phyloP scores from a whole-genome alignment of 768 basidiomycete genomes.

The Mycena capillaripes region DNA sequence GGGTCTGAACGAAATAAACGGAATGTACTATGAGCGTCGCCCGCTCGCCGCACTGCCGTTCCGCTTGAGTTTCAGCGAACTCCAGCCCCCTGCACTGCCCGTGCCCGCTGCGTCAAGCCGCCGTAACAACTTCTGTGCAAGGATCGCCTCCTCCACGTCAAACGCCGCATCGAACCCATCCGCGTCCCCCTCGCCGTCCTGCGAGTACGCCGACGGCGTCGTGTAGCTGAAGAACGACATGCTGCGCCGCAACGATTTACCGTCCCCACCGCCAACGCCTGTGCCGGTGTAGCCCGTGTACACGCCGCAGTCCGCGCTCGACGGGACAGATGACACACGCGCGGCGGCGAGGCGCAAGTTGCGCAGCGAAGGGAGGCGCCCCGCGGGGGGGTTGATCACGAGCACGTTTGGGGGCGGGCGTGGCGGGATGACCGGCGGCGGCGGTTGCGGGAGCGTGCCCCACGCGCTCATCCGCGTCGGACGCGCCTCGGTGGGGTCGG shows the following conservation, averaged over 20 bases:
- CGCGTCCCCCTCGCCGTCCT: conserved; percentile 23
- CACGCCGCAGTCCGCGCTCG: conserved; percentile 4
- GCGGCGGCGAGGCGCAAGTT: conserved; percentile 7
- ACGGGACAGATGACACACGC: neutral
- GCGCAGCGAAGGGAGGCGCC: conserved; percentile 31
- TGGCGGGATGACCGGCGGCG: conserved; percentile 2
- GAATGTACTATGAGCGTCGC: neutral
- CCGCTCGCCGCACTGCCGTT: conserved; percentile 11
- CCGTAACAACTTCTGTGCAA: conserved; percentile 38
- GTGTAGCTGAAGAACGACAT: conserved; percentile 38
- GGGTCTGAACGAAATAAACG: neutral
- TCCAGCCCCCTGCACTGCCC: neutral
- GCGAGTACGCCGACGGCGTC: conserved; percentile 37
- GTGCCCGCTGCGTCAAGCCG: conserved; percentile 31
- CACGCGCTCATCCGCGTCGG: conserved; percentile 38
- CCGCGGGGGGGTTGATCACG: conserved; percentile 26
- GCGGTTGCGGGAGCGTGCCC: conserved; percentile 24
- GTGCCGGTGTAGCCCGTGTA: neutral
- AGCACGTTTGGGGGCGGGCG: conserved; percentile 35
- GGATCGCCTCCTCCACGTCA: conserved; percentile 39
- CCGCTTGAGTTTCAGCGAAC: conserved; percentile 17
- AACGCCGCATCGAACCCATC: conserved; percentile 23
- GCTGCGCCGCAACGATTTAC: conserved; percentile 3
- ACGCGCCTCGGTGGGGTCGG: neutral
- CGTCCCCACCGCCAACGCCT: too few species aligned